Percentiles rank a stretch among this genome's conserved stretches.
These are phyloP conservation scores for Hirschfeldia incana DNA, from an alignment of 345 rosid species.

Conservation along the genomic window DNA sequence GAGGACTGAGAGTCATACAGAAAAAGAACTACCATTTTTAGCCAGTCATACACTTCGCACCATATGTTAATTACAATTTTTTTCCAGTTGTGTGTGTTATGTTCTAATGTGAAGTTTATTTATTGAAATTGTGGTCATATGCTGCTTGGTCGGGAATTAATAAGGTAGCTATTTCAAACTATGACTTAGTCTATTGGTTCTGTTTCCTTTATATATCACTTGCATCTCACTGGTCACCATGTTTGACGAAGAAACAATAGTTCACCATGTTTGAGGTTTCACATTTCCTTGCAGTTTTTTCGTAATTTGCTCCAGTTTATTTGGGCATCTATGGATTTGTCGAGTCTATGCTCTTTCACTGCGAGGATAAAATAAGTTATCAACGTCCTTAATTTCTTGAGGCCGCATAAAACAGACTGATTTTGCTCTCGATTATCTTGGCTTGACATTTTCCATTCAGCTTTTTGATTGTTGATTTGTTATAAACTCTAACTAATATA, in stretches of 20 bases:
- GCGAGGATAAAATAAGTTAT: background rate
- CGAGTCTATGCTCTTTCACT: background rate
- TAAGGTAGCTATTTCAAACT: too few relatives aligned
- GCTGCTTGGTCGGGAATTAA: too few relatives aligned
- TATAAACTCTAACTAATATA: background rate
- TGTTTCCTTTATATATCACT: too few relatives aligned
- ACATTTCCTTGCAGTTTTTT: too few relatives aligned
- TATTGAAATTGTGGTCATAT: background rate
- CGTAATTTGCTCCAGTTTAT: background rate
- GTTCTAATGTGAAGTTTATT: background rate
- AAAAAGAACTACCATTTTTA: background rate
- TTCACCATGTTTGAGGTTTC: too few relatives aligned
- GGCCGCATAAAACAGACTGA: background rate
- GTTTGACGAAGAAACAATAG: too few relatives aligned
- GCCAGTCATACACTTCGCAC: constrained; percentile 14
- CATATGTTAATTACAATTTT: constrained; percentile 3
- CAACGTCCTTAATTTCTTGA: background rate
- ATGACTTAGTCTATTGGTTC: too few relatives aligned
- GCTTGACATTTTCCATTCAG: background rate
- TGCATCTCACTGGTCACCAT: too few relatives aligned
- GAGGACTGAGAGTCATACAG: constrained; percentile 33
- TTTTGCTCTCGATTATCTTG: background rate
- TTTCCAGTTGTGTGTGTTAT: background rate
- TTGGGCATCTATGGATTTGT: background rate
- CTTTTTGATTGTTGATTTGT: background rate